Evolutionary conservation across 768 basidiomycete genomes (phyloP).

Genomic region (Tylopilus vinaceipallidus): DNA sequence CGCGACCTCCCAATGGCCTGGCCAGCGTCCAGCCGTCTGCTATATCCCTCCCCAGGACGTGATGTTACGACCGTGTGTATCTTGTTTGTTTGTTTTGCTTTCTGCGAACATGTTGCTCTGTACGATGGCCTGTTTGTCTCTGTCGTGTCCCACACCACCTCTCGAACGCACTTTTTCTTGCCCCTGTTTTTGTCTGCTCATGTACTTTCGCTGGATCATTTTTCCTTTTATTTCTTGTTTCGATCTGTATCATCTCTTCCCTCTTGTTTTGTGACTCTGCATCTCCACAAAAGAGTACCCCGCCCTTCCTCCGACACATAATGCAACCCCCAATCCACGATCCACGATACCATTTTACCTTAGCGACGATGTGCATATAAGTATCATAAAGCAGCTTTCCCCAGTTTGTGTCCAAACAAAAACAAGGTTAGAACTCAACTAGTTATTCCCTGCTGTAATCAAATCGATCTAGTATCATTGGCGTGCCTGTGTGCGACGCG

Average conservation of each 20-base stretch:
- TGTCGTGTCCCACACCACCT: background rate
- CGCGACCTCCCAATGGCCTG: slow-evolving; percentile 31
- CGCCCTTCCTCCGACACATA: background rate
- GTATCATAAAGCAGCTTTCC: slow-evolving; percentile 10
- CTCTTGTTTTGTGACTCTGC: background rate
- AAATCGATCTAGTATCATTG: background rate
- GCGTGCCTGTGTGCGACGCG: too few species aligned
- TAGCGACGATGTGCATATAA: slow-evolving; percentile 17
- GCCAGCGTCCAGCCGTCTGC: slow-evolving; percentile 25
- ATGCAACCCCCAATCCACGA: background rate
- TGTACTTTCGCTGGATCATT: background rate
- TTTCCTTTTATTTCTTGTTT: background rate
- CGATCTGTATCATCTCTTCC: background rate
- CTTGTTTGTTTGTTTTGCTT: slow-evolving; percentile 6
- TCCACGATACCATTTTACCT: slow-evolving; percentile 19
- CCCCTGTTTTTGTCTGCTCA: background rate
- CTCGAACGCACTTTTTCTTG: background rate
- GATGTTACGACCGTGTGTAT: slow-evolving; percentile 2
- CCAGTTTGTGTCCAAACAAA: background rate
- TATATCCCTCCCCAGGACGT: slow-evolving; percentile 30
- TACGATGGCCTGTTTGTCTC: slow-evolving; percentile 1
- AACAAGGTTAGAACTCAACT: background rate
- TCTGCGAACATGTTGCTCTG: slow-evolving; percentile 11
- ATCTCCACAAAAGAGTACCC: slow-evolving; percentile 19
- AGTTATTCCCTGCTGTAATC: slow-evolving; percentile 1